Conservation (phyloP, 192 early-diverging fungal species). For the Coemansia sp. region DNA sequence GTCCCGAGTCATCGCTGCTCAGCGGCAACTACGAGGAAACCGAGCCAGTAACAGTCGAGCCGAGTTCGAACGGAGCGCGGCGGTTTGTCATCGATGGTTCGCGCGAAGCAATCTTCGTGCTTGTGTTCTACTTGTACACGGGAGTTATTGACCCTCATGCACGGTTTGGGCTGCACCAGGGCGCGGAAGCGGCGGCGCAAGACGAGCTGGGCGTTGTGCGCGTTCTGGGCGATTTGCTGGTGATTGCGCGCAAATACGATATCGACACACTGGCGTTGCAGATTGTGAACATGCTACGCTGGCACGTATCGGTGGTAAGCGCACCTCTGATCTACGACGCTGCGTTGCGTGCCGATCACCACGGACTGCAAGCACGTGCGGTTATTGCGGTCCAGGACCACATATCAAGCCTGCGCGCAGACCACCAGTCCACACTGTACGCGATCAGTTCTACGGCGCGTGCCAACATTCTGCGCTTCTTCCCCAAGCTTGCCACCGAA, state of each 20-base stretch:
- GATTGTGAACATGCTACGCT: slow-evolving; percentile 61
- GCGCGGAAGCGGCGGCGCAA: slow-evolving; percentile 11
- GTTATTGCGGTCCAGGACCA: slow-evolving; percentile 36
- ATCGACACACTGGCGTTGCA: slow-evolving; percentile 59
- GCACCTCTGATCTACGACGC: slow-evolving; percentile 67
- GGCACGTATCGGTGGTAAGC: slow-evolving; percentile 60
- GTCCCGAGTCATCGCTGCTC: slow-evolving; percentile 42
- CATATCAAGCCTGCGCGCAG: slow-evolving; percentile 25
- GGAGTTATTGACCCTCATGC: slow-evolving; percentile 67
- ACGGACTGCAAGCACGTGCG: slow-evolving; percentile 59
- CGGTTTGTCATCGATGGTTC: slow-evolving; percentile 36
- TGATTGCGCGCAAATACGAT: slow-evolving; percentile 62
- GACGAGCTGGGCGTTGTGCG: slow-evolving; percentile 30
- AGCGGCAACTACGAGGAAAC: slow-evolving; percentile 19
- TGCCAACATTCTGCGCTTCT: slow-evolving; percentile 35
- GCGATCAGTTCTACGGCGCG: slow-evolving; percentile 34
- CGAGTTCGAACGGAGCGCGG: slow-evolving; percentile 39
- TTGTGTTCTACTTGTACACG: slow-evolving; percentile 68
- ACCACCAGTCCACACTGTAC: slow-evolving; percentile 39
- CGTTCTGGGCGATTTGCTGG: slow-evolving; percentile 64
- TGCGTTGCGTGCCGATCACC: slow-evolving; percentile 66
- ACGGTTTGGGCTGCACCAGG: slow-evolving; percentile 61
- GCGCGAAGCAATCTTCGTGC: slow-evolving; percentile 59
- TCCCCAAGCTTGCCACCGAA: slow-evolving; percentile 33
- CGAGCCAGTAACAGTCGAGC: neutral